These are phyloP conservation scores for Diaporthe sp. DNA, from an alignment of 2,329 filamentous ascomycete species.

Conservation along the genomic window DNA sequence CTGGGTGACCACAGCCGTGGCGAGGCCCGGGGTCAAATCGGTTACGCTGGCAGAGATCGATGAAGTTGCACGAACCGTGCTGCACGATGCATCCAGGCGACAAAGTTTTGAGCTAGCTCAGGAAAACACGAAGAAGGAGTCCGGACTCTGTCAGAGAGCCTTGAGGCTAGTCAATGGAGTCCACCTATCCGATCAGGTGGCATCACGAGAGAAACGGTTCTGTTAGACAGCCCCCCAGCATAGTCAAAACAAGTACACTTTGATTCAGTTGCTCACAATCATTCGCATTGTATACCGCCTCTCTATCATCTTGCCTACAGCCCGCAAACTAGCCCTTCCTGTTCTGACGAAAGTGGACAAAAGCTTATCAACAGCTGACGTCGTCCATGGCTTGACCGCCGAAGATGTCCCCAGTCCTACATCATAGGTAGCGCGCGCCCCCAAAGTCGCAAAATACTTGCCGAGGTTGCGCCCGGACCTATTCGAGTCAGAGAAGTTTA, in stretches of 20 bases:
- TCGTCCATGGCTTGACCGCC: neutral
- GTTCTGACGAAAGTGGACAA: neutral
- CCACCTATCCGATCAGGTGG: neutral
- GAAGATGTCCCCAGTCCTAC: neutral
- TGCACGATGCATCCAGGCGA: neutral
- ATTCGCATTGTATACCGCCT: neutral
- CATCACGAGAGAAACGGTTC: neutral
- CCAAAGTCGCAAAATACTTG: neutral
- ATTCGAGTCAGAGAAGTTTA: neutral
- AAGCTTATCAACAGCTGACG: neutral
- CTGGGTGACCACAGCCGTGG: neutral
- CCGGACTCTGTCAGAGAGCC: neutral
- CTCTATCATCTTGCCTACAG: accelerated
- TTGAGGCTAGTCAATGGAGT: neutral
- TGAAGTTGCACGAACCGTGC: conserved; percentile 7
- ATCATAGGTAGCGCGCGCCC: neutral
- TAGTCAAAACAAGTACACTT: neutral
- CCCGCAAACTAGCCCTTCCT: neutral
- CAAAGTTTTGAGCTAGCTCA: neutral
- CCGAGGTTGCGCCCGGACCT: neutral
- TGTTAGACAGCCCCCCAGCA: neutral
- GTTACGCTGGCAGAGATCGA: conserved; percentile 11
- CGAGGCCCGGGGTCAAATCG: conserved; percentile 19
- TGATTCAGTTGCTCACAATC: neutral
- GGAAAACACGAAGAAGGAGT: neutral